Evolutionary conservation across 768 basidiomycete genomes (phyloP).

Genomic region (Naganishia vishniacii): DNA sequence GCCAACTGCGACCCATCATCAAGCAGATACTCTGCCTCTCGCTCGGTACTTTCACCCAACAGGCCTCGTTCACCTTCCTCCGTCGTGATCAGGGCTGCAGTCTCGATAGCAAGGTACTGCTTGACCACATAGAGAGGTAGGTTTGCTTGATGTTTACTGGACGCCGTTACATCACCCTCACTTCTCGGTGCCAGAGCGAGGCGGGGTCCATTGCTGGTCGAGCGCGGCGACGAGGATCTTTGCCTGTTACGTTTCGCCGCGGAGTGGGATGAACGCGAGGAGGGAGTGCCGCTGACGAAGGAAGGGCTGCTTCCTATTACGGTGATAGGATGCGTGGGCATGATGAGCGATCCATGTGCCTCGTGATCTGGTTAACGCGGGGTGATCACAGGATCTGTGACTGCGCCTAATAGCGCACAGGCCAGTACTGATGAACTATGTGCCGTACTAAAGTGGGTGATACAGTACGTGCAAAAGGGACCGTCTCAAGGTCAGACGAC

Average conservation of each 20-base stretch:
- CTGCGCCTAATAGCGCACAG: too few relatives aligned
- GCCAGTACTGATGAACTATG: too few relatives aligned
- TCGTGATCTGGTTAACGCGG: too few relatives aligned
- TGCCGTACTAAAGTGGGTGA: too few relatives aligned
- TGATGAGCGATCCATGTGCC: too few relatives aligned
- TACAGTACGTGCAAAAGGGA: too few relatives aligned
- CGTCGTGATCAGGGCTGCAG: background rate
- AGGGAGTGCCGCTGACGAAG: background rate
- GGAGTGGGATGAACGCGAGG: background rate
- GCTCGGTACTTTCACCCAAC: background rate
- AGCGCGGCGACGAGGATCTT: background rate
- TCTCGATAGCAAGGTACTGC: conserved; percentile 1
- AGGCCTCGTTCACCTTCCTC: background rate
- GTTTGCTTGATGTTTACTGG: background rate
- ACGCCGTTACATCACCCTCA: background rate
- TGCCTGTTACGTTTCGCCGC: background rate
- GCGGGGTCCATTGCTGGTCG: background rate
- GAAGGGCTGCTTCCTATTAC: background rate
- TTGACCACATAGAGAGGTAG: background rate
- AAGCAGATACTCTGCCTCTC: conserved; percentile 3
- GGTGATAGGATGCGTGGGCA: too few relatives aligned
- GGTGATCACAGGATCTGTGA: too few relatives aligned
- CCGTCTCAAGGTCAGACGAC: too few relatives aligned
- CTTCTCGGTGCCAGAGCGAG: background rate
- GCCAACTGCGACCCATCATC: conserved; percentile 17